These are phyloP conservation scores for Marasmius oreades DNA, from an alignment of 1,284 basidiomycete species.

Conservation along the genomic window DNA sequence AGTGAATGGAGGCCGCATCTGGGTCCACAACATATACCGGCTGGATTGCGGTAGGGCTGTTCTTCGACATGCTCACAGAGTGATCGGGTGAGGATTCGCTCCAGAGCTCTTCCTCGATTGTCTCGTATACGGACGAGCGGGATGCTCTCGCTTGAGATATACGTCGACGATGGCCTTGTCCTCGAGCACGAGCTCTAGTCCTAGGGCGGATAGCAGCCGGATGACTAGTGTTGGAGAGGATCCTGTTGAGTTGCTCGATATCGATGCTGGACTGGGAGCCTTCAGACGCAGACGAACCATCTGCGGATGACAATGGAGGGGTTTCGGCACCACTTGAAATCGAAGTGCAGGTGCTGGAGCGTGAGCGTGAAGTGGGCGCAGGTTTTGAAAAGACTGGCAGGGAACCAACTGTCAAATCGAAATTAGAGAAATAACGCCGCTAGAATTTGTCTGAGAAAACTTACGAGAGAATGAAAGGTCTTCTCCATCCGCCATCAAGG, in stretches of 20 bases:
- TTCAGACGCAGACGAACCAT: conserved; percentile 64
- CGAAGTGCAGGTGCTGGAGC: conserved; percentile 62
- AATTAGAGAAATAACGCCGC: neutral
- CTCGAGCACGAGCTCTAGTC: conserved; percentile 47
- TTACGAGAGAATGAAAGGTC: conserved; percentile 52
- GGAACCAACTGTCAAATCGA: conserved; percentile 32
- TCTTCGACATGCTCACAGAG: conserved; percentile 27
- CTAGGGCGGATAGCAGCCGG: conserved; percentile 19
- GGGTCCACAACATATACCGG: conserved; percentile 55
- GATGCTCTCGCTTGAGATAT: conserved; percentile 61
- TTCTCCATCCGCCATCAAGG: conserved; percentile 60
- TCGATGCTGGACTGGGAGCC: conserved; percentile 77
- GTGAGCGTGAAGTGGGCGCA: conserved; percentile 45
- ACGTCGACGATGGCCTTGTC: conserved; percentile 66
- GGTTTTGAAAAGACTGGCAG: conserved; percentile 60
- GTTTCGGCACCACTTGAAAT: conserved; percentile 65
- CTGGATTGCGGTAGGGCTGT: conserved; percentile 33
- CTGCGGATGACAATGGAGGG: conserved; percentile 62
- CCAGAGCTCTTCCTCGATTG: conserved; percentile 67
- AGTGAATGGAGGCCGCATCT: conserved; percentile 47
- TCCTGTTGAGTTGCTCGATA: conserved; percentile 51
- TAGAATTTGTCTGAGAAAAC: conserved; percentile 20
- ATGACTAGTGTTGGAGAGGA: conserved; percentile 41
- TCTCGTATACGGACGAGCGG: conserved; percentile 70
- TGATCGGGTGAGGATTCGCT: conserved; percentile 24